These are phyloP conservation scores for Buxus sempervirens DNA, from an alignment of 164 flowering plant species.

Conservation along the genomic window DNA sequence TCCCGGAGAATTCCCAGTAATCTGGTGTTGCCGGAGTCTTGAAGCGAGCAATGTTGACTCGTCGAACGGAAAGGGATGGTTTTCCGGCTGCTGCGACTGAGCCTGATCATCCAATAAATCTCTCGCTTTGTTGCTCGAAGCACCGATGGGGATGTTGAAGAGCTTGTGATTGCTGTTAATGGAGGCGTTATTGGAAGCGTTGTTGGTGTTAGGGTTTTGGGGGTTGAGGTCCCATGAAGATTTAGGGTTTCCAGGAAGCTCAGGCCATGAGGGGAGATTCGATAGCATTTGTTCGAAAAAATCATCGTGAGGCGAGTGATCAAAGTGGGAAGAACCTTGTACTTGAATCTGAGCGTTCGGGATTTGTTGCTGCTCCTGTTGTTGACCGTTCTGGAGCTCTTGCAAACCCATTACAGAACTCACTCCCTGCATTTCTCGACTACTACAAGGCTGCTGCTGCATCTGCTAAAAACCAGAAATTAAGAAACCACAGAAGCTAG, in stretches of 20 bases:
- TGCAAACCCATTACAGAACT: slow-evolving; percentile 31
- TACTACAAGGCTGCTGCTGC: slow-evolving; percentile 29
- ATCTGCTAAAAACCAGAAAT: slow-evolving; percentile 8
- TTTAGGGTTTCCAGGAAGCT: slow-evolving; percentile 25
- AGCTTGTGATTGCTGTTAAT: slow-evolving; percentile 14
- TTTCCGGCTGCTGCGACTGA: slow-evolving; percentile 8
- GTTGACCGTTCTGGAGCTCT: slow-evolving; percentile 25
- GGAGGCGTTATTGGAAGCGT: too few relatives aligned
- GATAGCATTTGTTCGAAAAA: slow-evolving; percentile 88
- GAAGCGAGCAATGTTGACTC: slow-evolving; percentile 55
- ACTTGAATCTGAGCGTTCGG: slow-evolving; percentile 25
- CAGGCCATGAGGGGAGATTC: slow-evolving; percentile 40
- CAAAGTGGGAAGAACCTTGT: slow-evolving; percentile 21
- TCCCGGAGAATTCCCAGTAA: slow-evolving; percentile 37
- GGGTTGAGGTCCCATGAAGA: slow-evolving; percentile 39
- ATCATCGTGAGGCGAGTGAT: slow-evolving; percentile 55
- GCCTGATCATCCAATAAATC: slow-evolving; percentile 29
- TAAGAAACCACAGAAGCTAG: background rate
- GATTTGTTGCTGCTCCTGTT: slow-evolving; percentile 24
- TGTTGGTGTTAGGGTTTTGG: slow-evolving; percentile 13
- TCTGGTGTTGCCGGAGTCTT: slow-evolving; percentile 70
- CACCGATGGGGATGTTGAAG: slow-evolving; percentile 21
- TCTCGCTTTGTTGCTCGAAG: slow-evolving; percentile 3
- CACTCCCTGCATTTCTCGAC: slow-evolving; percentile 36
- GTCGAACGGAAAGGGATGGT: slow-evolving; percentile 26